Percentiles rank a stretch among this genome's conserved stretches.
These are phyloP conservation scores for Hibiscus syriacus DNA, from an alignment of 345 rosid species.

Conservation along the genomic window DNA sequence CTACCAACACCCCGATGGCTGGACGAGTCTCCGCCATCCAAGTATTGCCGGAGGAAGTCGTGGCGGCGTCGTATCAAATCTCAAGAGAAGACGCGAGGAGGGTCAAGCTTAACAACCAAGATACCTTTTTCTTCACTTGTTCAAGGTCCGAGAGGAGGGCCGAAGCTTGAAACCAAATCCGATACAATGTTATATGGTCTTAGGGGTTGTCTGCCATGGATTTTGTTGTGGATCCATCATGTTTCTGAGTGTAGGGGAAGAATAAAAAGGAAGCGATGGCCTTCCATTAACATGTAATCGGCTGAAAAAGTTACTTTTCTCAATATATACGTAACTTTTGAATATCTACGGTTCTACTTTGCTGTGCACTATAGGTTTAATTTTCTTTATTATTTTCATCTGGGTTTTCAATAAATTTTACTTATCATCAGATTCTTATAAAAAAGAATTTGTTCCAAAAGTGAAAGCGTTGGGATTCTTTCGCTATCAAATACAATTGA, in stretches of 20 bases:
- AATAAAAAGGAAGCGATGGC: neutral
- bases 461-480: too few relatives aligned
- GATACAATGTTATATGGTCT: neutral
- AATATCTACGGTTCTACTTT: neutral
- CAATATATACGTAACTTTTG: neutral
- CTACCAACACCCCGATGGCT: constrained; percentile 34
- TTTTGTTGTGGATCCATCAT: neutral
- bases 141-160: constrained; percentile 30
- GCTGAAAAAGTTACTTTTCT: neutral
- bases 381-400: too few relatives aligned
- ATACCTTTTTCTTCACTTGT: constrained; percentile 28
- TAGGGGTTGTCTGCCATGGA: neutral
- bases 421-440: too few relatives aligned
- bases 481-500: too few relatives aligned
- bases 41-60: constrained; percentile 47
- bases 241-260: neutral
- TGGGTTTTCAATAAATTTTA: too few relatives aligned
- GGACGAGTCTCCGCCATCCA: constrained; percentile 47
- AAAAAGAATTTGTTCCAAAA: too few relatives aligned
- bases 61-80: constrained; percentile 40
- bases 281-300: neutral
- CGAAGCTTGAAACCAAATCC: constrained; percentile 32
- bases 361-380: too few relatives aligned
- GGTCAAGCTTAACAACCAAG: constrained; percentile 41
- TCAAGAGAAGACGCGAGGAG: constrained; percentile 46